Evolutionary conservation across 2,329 filamentous ascomycete genomes (phyloP).

Genomic region (Pyrenophora teres): DNA sequence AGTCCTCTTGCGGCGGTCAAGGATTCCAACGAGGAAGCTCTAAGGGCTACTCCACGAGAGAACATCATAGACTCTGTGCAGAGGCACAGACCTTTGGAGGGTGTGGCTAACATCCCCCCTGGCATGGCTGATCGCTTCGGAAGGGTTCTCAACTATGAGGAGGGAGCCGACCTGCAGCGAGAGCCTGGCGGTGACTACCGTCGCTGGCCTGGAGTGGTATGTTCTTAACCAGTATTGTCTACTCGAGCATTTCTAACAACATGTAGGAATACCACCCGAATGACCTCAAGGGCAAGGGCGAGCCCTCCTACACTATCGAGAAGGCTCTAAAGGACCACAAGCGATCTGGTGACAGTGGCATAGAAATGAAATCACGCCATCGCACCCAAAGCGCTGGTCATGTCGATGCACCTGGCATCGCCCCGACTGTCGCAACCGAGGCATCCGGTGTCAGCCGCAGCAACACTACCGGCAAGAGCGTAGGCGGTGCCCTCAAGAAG

Average conservation of each 20-base stretch:
- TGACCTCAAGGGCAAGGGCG: slow-evolving; percentile 82
- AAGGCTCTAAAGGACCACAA: slow-evolving; percentile 67
- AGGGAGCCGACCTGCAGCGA: slow-evolving; percentile 85
- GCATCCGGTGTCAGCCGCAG: slow-evolving; percentile 36
- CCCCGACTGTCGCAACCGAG: slow-evolving; percentile 36
- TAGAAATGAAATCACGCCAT: slow-evolving; percentile 51
- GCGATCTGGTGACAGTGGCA: slow-evolving; percentile 47
- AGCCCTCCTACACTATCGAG: slow-evolving; percentile 74
- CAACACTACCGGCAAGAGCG: slow-evolving; percentile 45
- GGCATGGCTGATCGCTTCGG: slow-evolving; percentile 72
- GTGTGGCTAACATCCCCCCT: slow-evolving; percentile 75
- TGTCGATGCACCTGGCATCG: slow-evolving; percentile 26
- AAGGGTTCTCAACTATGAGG: slow-evolving; percentile 74
- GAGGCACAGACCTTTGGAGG: slow-evolving; percentile 79
- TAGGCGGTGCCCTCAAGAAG: slow-evolving; percentile 52
- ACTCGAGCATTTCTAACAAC: slow-evolving; percentile 10
- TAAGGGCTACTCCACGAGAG: slow-evolving; percentile 79
- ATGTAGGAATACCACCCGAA: slow-evolving; percentile 67
- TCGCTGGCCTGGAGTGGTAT: slow-evolving; percentile 73
- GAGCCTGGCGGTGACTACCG: slow-evolving; percentile 81
- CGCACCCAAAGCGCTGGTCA: slow-evolving; percentile 46
- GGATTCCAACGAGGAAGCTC: slow-evolving; percentile 73
- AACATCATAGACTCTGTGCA: slow-evolving; percentile 74
- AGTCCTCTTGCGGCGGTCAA: slow-evolving; percentile 79
- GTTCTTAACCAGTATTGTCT: slow-evolving; percentile 42